Conservation (phyloP, 2,329 filamentous ascomycete species). For the Bipolaris victoriae region DNA sequence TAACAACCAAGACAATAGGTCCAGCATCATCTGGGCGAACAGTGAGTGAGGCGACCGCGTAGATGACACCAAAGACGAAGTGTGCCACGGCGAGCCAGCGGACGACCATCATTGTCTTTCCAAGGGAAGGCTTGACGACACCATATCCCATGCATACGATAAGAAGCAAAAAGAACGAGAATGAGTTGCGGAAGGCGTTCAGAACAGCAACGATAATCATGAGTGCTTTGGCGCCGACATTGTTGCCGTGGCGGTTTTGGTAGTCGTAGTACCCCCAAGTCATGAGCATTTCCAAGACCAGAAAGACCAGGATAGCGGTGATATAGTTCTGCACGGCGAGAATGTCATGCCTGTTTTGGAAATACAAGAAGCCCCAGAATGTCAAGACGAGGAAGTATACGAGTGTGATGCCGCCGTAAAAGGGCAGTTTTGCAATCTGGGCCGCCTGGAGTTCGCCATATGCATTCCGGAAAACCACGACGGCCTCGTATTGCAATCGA, state of each 20-base stretch:
- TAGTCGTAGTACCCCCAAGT: slow-evolving; percentile 99
- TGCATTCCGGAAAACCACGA: slow-evolving; percentile 92
- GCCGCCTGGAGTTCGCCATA: slow-evolving; percentile 95
- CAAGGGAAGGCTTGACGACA: slow-evolving; percentile 91
- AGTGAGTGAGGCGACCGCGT: slow-evolving; percentile 85
- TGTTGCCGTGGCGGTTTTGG: slow-evolving; percentile 87
- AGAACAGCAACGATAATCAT: slow-evolving; percentile 91
- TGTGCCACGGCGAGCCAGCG: slow-evolving; percentile 89
- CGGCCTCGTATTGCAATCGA: slow-evolving; percentile 72
- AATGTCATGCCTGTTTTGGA: slow-evolving; percentile 92
- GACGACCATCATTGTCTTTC: slow-evolving; percentile 92
- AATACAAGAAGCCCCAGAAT: slow-evolving; percentile 95
- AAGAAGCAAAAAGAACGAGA: slow-evolving; percentile 95
- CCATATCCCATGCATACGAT: slow-evolving; percentile 99
- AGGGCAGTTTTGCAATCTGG: slow-evolving; percentile 95
- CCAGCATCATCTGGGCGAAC: slow-evolving; percentile 89
- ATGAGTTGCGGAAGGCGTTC: slow-evolving; percentile 93
- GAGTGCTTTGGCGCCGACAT: slow-evolving; percentile 79
- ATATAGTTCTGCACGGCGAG: slow-evolving; percentile 98
- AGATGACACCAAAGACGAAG: slow-evolving; percentile 93
- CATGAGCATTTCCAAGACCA: slow-evolving; percentile 95
- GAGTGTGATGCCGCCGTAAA: slow-evolving; percentile 93
- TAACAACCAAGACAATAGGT: slow-evolving; percentile 88
- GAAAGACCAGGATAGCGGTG: slow-evolving; percentile 91
- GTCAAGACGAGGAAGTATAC: slow-evolving; percentile 86